These are phyloP conservation scores for Aspergillus homomorphus DNA, from an alignment of 495 filamentous ascomycete species.

Conservation along the genomic window DNA sequence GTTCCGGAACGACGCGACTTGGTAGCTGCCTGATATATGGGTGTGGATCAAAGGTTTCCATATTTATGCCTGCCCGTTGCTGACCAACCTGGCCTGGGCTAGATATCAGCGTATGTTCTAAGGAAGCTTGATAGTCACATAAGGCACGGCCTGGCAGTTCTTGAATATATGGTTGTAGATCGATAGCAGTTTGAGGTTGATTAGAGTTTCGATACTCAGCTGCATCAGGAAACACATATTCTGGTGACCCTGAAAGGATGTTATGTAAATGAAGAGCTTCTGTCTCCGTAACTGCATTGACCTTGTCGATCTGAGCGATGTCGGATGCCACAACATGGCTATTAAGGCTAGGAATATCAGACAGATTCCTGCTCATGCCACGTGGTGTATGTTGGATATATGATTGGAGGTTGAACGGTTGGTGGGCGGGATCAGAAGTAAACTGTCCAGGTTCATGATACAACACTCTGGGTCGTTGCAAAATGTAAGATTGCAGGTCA, in stretches of 20 bases:
- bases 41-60: background rate
- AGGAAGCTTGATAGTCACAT: background rate
- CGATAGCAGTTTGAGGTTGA: too few relatives aligned
- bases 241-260: too few relatives aligned
- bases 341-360: too few relatives aligned
- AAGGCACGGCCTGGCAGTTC: background rate
- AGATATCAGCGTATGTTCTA: background rate
- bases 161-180: background rate
- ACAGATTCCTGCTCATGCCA: too few relatives aligned
- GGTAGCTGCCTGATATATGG: background rate
- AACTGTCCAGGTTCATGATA: background rate
- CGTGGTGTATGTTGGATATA: too few relatives aligned
- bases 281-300: too few relatives aligned
- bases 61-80: background rate
- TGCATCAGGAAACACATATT: too few relatives aligned
- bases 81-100: background rate
- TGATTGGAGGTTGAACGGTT: too few relatives aligned
- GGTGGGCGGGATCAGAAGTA: background rate
- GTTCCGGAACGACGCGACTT: background rate
- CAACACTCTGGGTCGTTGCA: background rate
- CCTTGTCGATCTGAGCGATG: too few relatives aligned
- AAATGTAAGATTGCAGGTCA: background rate
- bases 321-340: too few relatives aligned
- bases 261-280: too few relatives aligned
- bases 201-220: too few relatives aligned